Conservation (phyloP, 2,329 filamentous ascomycete species). For the Penicillium sp. region DNA sequence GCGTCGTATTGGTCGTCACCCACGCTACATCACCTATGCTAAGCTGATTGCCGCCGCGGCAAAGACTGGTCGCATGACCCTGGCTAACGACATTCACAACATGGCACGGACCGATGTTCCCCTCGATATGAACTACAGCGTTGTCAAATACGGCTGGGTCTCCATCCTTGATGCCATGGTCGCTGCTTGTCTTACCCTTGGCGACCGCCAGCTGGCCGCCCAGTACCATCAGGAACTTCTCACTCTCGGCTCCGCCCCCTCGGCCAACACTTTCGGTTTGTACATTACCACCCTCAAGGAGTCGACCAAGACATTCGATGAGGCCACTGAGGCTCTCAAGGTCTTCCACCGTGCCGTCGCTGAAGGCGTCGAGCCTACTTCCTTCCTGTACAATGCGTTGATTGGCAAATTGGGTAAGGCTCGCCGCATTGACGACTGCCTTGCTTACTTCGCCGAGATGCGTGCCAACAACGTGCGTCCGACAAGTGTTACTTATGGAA, state of each 20-base stretch:
- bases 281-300: constrained; percentile 99
- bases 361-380: constrained; percentile 92
- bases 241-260: constrained; percentile 85
- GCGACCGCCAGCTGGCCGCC: constrained; percentile 75
- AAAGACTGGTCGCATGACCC: constrained; percentile 75
- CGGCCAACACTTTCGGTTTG: constrained; percentile 94
- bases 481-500: constrained; percentile 96
- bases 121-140: constrained; percentile 75
- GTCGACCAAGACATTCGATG: constrained; percentile 94
- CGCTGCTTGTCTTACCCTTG: constrained; percentile 79
- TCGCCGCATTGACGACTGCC: constrained; percentile 93
- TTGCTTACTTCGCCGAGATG: constrained; percentile 99
- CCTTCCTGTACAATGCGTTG: constrained; percentile 95
- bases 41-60: constrained; percentile 91
- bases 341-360: constrained; percentile 93
- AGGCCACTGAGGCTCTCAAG: constrained; percentile 93
- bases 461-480: constrained; percentile 86
- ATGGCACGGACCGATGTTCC: constrained; percentile 91
- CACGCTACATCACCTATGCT: constrained; percentile 93
- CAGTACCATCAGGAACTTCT: constrained; percentile 89
- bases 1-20: constrained; percentile 84
- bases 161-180: constrained; percentile 97
- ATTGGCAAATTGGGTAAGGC: constrained; percentile 99
- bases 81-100: constrained; percentile 81
- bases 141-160: constrained; percentile 93